Conservation (phyloP, 2,329 filamentous ascomycete species). For the Rhynchosporium secalis region DNA sequence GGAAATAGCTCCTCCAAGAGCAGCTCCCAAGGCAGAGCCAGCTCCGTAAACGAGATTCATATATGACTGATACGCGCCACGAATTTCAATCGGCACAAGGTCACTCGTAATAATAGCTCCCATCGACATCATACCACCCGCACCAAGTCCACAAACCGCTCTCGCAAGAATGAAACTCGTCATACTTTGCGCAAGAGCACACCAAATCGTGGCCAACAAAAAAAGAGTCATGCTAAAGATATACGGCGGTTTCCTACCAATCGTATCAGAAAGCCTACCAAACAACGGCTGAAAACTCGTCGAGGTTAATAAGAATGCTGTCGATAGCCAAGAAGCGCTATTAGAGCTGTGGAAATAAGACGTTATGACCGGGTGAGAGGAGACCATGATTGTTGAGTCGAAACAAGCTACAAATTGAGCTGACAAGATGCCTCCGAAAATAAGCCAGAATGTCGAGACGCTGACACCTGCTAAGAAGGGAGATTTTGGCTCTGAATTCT, state of each 20-base stretch:
- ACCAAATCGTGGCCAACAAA: constrained; percentile 65
- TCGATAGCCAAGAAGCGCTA: constrained; percentile 79
- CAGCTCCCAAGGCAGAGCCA: constrained; percentile 62
- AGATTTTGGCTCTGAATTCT: constrained; percentile 28
- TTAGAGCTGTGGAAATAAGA: constrained; percentile 78
- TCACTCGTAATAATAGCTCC: constrained; percentile 72
- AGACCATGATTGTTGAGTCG: constrained; percentile 80
- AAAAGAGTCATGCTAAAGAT: constrained; percentile 65
- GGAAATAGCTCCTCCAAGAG: constrained; percentile 68
- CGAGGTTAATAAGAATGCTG: constrained; percentile 73
- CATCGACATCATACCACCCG: constrained; percentile 69
- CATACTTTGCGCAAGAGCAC: constrained; percentile 66
- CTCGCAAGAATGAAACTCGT: constrained; percentile 69
- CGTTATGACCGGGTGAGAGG: constrained; percentile 77
- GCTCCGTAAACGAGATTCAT: constrained; percentile 65
- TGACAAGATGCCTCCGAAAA: constrained; percentile 60
- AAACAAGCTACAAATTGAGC: constrained; percentile 63
- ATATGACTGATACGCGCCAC: constrained; percentile 70
- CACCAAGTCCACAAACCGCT: constrained; percentile 71
- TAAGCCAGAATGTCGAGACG: constrained; percentile 57
- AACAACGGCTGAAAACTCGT: constrained; percentile 76
- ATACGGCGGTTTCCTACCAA: constrained; percentile 69
- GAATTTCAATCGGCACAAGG: constrained; percentile 66
- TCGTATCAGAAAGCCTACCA: constrained; percentile 71
- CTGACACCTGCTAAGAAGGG: constrained; percentile 47